These are phyloP conservation scores for Metschnikowia continentalis DNA, from an alignment of 805 yeast genomes.

Conservation along the genomic window DNA sequence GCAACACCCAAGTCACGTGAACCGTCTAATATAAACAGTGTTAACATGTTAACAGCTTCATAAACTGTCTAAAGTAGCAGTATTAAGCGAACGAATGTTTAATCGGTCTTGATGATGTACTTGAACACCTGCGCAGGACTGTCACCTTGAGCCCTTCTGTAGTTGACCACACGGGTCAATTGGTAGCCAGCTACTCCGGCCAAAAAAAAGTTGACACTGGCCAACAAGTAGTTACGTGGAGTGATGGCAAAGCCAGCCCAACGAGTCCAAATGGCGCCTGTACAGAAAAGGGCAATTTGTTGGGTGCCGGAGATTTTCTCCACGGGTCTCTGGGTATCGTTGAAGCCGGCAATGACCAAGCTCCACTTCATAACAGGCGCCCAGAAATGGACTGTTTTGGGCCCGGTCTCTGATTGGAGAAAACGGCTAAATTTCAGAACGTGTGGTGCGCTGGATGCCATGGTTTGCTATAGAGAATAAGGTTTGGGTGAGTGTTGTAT, in stretches of 20 bases:
- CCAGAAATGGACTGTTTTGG: constrained; percentile 97
- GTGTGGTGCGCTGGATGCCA: constrained; percentile 29
- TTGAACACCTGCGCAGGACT: constrained; percentile 49
- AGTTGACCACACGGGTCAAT: constrained; percentile 63
- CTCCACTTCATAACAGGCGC: constrained; percentile 71
- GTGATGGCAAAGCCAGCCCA: constrained; percentile 89
- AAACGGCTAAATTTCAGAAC: constrained; percentile 64
- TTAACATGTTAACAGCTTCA: no score
- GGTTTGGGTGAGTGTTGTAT: no score
- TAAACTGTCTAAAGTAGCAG: no score
- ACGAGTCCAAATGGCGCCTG: constrained; percentile 96
- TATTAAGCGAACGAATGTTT: background rate
- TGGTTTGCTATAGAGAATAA: constrained; percentile 1
- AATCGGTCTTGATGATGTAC: constrained; percentile 49
- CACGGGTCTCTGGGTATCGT: constrained; percentile 85
- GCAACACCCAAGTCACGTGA: background rate
- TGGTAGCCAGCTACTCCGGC: constrained; percentile 89
- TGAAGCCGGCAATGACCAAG: constrained; percentile 85
- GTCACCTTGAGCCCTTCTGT: constrained; percentile 66
- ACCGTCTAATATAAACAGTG: no score
- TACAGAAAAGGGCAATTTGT: constrained; percentile 78
- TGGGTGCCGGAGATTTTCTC: constrained; percentile 89
- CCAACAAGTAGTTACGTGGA: constrained; percentile 83
- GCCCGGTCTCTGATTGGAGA: constrained; percentile 87
- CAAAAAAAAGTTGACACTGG: constrained; percentile 90